These are phyloP conservation scores for Macrolepiota fuliginosa DNA, from an alignment of 768 basidiomycete genomes.

Conservation along the genomic window DNA sequence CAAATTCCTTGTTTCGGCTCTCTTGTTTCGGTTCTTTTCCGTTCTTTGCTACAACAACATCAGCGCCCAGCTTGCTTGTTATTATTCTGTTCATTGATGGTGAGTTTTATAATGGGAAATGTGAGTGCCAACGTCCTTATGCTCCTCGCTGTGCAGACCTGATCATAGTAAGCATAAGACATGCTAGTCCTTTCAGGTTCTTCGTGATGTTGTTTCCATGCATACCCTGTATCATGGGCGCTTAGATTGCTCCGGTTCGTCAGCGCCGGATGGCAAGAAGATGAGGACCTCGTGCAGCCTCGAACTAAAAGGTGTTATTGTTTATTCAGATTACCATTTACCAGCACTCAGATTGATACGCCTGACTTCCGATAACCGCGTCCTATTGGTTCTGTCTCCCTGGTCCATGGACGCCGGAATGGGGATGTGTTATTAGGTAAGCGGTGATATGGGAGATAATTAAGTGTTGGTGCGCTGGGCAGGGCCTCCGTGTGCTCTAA, in stretches of 20 bases:
- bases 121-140: background rate
- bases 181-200: background rate
- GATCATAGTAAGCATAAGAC: background rate
- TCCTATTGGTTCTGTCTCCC: slow-evolving; percentile 6
- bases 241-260: background rate
- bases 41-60: background rate
- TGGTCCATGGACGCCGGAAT: slow-evolving; percentile 4
- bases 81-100: background rate
- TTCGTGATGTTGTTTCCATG: background rate
- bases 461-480: background rate
- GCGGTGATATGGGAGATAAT: slow-evolving; percentile 8
- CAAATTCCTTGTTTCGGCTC: too few relatives aligned
- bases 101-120: too few relatives aligned
- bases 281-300: background rate
- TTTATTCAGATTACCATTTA: background rate
- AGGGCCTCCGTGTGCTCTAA: background rate
- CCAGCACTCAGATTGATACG: background rate
- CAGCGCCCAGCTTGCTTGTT: background rate
- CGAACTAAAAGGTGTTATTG: background rate
- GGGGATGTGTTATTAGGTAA: slow-evolving; percentile 5
- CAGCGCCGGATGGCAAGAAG: background rate
- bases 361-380: background rate
- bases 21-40: too few relatives aligned
- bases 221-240: background rate
- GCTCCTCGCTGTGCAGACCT: background rate